Percentiles rank a stretch among this genome's conserved stretches.
Evolutionary conservation across 2,329 filamentous ascomycete genomes (phyloP).

Genomic region (Cladosporium halotolerans): DNA sequence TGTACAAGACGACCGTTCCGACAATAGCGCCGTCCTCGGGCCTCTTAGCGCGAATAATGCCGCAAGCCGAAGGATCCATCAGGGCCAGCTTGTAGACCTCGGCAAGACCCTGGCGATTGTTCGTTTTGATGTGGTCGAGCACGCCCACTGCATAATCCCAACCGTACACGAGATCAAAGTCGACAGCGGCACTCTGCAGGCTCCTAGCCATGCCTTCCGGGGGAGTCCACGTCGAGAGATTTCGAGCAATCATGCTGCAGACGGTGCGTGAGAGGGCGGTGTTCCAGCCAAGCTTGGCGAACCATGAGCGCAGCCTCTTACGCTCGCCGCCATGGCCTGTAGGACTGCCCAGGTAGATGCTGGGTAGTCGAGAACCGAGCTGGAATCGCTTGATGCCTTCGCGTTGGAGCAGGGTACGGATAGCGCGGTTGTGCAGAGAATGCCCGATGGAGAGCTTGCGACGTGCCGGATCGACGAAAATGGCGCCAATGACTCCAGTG

Average conservation of each 20-base stretch:
- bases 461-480: conserved; percentile 85
- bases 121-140: conserved; percentile 65
- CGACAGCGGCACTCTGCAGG: conserved; percentile 64
- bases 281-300: conserved; percentile 86
- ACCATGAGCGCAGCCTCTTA: conserved; percentile 67
- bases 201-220: conserved; percentile 71
- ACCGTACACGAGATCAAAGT: conserved; percentile 78
- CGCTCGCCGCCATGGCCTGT: conserved; percentile 56
- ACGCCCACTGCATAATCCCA: conserved; percentile 69
- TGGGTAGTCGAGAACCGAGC: conserved; percentile 72
- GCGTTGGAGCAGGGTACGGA: conserved; percentile 66
- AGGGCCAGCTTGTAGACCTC: conserved; percentile 76
- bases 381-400: conserved; percentile 72
- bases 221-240: conserved; percentile 65
- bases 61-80: conserved; percentile 63
- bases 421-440: conserved; percentile 78
- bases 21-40: conserved; percentile 61
- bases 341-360: conserved; percentile 81
- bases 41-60: conserved; percentile 75
- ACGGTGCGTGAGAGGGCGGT: conserved; percentile 56
- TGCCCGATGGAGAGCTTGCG: conserved; percentile 85
- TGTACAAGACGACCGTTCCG: conserved; percentile 75
- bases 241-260: conserved; percentile 67
- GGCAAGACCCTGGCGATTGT: conserved; percentile 68
- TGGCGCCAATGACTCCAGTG: conserved; percentile 70